These are phyloP conservation scores for Elsinoe perseae DNA, from an alignment of 2,329 filamentous ascomycete genomes.

Conservation along the genomic window DNA sequence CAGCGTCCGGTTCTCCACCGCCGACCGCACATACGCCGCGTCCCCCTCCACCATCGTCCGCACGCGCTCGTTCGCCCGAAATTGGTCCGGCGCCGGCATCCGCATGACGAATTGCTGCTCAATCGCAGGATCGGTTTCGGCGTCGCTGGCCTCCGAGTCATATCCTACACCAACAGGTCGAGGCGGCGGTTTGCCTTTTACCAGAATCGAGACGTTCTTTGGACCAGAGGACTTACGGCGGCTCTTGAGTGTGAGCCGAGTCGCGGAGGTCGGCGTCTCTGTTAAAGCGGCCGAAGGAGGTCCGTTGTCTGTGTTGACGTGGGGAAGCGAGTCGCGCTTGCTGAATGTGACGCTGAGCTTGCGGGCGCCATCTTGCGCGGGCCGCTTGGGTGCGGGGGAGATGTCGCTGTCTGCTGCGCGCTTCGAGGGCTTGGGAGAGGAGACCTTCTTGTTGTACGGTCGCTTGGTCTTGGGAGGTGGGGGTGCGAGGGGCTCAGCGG, in stretches of 20 bases:
- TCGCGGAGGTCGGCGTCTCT: constrained; percentile 18
- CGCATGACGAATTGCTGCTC: constrained; percentile 86
- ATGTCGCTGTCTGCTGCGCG: constrained; percentile 29
- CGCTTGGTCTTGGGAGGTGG: constrained; percentile 26
- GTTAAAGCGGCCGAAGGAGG: constrained; percentile 20
- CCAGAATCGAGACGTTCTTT: constrained; percentile 22
- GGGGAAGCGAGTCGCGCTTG: constrained; percentile 38
- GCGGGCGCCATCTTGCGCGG: constrained; percentile 21
- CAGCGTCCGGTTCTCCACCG: constrained; percentile 69
- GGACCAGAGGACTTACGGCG: constrained; percentile 18
- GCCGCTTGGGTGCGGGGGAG: constrained; percentile 28
- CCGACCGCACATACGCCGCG: constrained; percentile 70
- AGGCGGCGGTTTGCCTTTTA: constrained; percentile 54
- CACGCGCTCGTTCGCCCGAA: constrained; percentile 1
- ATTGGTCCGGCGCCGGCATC: constrained; percentile 65
- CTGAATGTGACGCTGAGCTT: constrained; percentile 30
- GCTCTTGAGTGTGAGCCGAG: constrained; percentile 20
- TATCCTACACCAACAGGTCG: constrained; percentile 80
- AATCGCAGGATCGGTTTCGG: constrained; percentile 76
- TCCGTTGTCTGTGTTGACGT: constrained; percentile 42
- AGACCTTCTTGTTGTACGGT: constrained; percentile 29
- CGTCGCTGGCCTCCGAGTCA: constrained; percentile 90
- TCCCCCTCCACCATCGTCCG: constrained; percentile 38
- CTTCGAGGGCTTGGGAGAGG: constrained; percentile 31
- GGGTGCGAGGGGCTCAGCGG: constrained; percentile 24